phyloP scores from a whole-genome alignment of 2,329 filamentous ascomycete species.

The Huntiella moniliformis region DNA sequence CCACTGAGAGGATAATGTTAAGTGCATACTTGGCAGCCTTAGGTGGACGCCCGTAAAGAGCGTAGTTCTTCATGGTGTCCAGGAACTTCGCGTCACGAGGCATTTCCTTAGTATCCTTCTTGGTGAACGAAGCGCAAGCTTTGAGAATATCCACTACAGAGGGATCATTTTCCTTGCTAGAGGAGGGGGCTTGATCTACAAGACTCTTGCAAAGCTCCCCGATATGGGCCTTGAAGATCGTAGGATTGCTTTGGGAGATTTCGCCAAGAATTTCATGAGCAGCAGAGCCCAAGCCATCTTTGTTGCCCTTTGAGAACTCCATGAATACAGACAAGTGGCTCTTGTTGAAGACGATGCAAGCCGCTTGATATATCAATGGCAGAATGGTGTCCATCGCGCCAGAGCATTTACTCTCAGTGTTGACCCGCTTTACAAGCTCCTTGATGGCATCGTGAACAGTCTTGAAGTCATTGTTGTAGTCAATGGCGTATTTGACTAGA shows the following conservation, averaged over 20 bases:
- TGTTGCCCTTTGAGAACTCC: conserved; percentile 67
- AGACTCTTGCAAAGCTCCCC: conserved; percentile 79
- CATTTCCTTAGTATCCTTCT: conserved; percentile 68
- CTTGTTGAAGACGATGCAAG: conserved; percentile 77
- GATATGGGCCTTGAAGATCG: conserved; percentile 82
- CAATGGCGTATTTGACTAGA: conserved; percentile 69
- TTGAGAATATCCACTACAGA: conserved; percentile 79
- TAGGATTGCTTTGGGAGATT: conserved; percentile 74
- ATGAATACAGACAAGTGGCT: conserved; percentile 86
- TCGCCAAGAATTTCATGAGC: conserved; percentile 84
- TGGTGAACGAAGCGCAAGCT: conserved; percentile 80
- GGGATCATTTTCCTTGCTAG: conserved; percentile 46
- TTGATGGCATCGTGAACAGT: conserved; percentile 80
- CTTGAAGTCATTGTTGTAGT: conserved; percentile 74
- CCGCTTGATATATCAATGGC: conserved; percentile 65
- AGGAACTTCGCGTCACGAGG: conserved; percentile 64
- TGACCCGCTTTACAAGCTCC: conserved; percentile 68
- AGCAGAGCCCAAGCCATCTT: conserved; percentile 54
- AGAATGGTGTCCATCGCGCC: conserved; percentile 62
- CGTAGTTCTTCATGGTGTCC: conserved; percentile 65
- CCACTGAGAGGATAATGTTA: conserved; percentile 64
- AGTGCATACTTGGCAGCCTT: conserved; percentile 86
- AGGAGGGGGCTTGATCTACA: conserved; percentile 58
- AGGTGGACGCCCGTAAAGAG: conserved; percentile 61
- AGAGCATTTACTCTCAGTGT: conserved; percentile 23